phyloP scores from a whole-genome alignment of 768 basidiomycete species.

The Suillus ampliporus region DNA sequence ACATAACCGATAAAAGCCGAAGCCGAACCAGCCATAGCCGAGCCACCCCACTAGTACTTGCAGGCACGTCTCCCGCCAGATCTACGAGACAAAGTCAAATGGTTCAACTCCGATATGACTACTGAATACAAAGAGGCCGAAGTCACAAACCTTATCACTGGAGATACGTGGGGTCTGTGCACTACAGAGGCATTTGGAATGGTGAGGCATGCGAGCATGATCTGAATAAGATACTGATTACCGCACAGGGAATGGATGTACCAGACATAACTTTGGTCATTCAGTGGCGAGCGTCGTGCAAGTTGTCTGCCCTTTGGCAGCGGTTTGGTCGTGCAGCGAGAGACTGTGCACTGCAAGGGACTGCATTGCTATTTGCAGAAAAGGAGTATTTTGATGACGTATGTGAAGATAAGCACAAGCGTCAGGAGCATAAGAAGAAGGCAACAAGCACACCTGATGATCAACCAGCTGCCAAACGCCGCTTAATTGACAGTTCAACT shows the following conservation, averaged over 20 bases:
- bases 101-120: slow-evolving; percentile 30
- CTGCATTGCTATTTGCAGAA: slow-evolving; percentile 34
- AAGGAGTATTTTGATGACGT: slow-evolving; percentile 34
- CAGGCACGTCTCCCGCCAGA: slow-evolving; percentile 15
- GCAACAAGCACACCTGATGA: neutral
- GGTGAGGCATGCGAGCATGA: slow-evolving; percentile 25
- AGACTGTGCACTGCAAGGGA: slow-evolving; percentile 18
- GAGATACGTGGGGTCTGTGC: slow-evolving; percentile 32
- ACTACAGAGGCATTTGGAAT: slow-evolving; percentile 42
- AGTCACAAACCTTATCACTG: slow-evolving; percentile 17
- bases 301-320: slow-evolving; percentile 38
- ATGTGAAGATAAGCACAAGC: neutral
- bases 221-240: too few species aligned
- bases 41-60: too few species aligned
- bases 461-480: neutral
- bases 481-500: neutral
- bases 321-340: slow-evolving; percentile 37
- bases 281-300: slow-evolving; percentile 36
- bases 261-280: slow-evolving; percentile 40
- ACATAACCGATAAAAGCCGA: too few species aligned
- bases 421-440: neutral
- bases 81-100: slow-evolving; percentile 23
- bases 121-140: slow-evolving; percentile 21
- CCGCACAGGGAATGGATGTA: slow-evolving; percentile 41
- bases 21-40: too few species aligned